phyloP scores from a whole-genome alignment of 495 filamentous ascomycete species.

The Aspergillus cavernicola region DNA sequence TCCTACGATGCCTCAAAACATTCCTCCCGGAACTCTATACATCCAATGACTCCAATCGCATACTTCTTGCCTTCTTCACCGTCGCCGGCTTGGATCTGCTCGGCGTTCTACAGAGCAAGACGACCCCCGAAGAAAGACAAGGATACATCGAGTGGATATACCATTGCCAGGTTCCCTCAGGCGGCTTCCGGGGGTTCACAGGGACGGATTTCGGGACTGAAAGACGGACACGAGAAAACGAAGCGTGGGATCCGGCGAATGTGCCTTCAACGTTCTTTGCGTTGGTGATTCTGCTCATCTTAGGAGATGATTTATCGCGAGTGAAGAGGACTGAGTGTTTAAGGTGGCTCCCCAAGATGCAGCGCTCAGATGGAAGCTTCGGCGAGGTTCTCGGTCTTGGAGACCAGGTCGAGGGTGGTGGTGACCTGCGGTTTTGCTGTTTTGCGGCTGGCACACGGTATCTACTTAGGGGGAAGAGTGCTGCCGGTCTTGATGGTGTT shows the following conservation, averaged over 20 bases:
- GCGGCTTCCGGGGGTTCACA: slow-evolving; percentile 79
- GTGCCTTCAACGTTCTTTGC: slow-evolving; percentile 87
- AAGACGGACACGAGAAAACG: slow-evolving; percentile 43
- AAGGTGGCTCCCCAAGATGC: slow-evolving; percentile 69
- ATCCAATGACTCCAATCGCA: slow-evolving; percentile 81
- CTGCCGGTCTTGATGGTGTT: slow-evolving; percentile 49
- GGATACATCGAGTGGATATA: slow-evolving; percentile 69
- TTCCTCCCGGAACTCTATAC: slow-evolving; percentile 78
- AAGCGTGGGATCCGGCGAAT: slow-evolving; percentile 73
- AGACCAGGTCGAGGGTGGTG: slow-evolving; percentile 66
- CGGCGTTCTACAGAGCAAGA: slow-evolving; percentile 53
- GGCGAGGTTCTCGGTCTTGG: slow-evolving; percentile 68
- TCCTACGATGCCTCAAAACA: slow-evolving; percentile 82
- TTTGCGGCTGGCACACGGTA: slow-evolving; percentile 76
- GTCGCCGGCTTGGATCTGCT: slow-evolving; percentile 79
- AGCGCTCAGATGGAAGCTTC: slow-evolving; percentile 85
- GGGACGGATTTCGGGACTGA: slow-evolving; percentile 54
- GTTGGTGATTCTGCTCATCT: slow-evolving; percentile 64
- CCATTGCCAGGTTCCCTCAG: slow-evolving; percentile 66
- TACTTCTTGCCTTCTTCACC: slow-evolving; percentile 85
- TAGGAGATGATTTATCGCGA: slow-evolving; percentile 67
- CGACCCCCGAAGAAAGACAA: slow-evolving; percentile 54
- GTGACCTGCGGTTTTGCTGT: slow-evolving; percentile 85
- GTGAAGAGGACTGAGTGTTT: slow-evolving; percentile 67
- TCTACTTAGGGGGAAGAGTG: slow-evolving; percentile 62